Conservation (phyloP, 805 yeast species). For the Metschnikowia proteae region DNA sequence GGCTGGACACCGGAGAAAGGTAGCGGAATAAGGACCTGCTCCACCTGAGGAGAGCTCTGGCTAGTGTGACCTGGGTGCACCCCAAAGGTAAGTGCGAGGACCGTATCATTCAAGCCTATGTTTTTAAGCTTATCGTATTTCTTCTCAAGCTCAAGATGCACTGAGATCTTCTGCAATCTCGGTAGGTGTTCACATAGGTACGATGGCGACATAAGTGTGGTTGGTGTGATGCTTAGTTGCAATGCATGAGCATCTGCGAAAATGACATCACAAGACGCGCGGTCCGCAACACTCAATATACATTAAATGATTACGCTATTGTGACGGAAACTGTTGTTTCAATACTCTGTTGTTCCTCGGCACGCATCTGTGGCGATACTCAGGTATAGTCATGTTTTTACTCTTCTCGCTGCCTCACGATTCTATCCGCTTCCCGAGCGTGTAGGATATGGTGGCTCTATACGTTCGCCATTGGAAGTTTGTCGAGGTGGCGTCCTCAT, state of each 20-base stretch:
- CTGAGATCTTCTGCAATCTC: conserved; percentile 15
- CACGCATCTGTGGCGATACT: no score
- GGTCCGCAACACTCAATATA: neutral
- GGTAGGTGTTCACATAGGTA: conserved; percentile 17
- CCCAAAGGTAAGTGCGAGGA: neutral
- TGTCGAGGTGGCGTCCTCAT: neutral
- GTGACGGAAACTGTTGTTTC: no score
- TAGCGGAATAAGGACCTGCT: neutral
- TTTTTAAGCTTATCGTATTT: neutral
- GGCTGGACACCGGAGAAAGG: neutral
- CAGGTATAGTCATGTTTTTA: no score
- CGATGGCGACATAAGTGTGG: conserved; percentile 3
- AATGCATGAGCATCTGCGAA: neutral
- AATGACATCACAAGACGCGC: neutral
- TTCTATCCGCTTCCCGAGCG: neutral
- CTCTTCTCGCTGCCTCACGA: no score
- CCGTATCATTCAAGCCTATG: neutral
- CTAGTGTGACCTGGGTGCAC: neutral
- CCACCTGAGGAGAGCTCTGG: neutral
- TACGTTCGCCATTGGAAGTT: neutral
- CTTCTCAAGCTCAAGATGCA: conserved; percentile 3
- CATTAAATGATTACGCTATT: no score
- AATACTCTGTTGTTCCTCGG: no score
- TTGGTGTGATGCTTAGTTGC: neutral
- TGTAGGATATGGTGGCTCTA: conserved; percentile 1